Evolutionary conservation across 192 early-diverging fungal genomes (phyloP).

Genomic region (Polychytrium aggregatum): DNA sequence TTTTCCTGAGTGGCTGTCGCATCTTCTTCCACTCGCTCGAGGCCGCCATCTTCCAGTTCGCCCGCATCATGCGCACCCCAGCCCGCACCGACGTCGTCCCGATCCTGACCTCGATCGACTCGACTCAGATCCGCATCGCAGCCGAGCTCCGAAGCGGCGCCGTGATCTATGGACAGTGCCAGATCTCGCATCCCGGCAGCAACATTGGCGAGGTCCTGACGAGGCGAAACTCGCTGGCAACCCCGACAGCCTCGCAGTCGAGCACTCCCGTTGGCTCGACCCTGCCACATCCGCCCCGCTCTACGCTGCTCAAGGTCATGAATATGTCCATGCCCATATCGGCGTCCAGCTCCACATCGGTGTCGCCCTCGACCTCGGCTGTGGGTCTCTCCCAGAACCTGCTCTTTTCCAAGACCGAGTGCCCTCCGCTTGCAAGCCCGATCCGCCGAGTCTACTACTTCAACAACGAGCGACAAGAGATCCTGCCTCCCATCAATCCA

Average conservation of each 20-base stretch:
- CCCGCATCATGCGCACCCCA: constrained; percentile 53
- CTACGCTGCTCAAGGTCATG: neutral
- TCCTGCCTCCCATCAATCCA: constrained; percentile 51
- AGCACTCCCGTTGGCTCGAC: neutral
- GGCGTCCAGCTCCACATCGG: neutral
- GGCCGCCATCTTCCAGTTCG: constrained; percentile 65
- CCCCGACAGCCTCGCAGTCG: no score
- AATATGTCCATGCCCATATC: neutral
- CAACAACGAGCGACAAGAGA: constrained; percentile 60
- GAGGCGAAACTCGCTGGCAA: no score
- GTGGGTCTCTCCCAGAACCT: no score
- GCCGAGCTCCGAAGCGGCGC: constrained; percentile 53
- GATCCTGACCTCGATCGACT: constrained; percentile 43
- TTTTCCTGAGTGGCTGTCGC: constrained; percentile 65
- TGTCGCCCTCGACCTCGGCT: constrained; percentile 8
- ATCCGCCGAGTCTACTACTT: constrained; percentile 61
- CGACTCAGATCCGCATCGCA: constrained; percentile 41
- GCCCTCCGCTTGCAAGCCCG: constrained; percentile 28
- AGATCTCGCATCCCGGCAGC: constrained; percentile 58
- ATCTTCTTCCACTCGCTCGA: constrained; percentile 56
- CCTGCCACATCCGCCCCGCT: neutral
- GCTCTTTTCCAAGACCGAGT: constrained; percentile 38
- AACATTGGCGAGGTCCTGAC: neutral
- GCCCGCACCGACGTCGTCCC: constrained; percentile 57
- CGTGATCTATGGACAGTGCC: constrained; percentile 59